Percentiles rank a stretch among this genome's conserved stretches.
Evolutionary conservation across 2,329 filamentous ascomycete genomes (phyloP).

Genomic region (Intubia oerlemansii): DNA sequence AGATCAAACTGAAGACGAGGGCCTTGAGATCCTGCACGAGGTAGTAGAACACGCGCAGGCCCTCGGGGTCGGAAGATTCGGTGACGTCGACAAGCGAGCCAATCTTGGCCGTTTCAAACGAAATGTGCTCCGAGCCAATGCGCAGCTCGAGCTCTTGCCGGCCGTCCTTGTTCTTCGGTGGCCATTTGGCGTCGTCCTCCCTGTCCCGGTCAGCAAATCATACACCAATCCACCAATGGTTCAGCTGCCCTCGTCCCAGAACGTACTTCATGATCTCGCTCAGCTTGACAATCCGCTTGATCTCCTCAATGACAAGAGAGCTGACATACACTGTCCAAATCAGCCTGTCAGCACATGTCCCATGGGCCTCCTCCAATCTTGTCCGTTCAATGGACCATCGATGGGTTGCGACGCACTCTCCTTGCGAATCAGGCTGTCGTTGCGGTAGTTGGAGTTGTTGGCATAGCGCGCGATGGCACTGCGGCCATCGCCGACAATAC

Average conservation of each 20-base stretch:
- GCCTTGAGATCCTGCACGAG: slow-evolving; percentile 95
- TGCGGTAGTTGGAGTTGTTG: slow-evolving; percentile 98
- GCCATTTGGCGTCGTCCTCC: slow-evolving; percentile 97
- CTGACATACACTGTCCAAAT: slow-evolving; percentile 82
- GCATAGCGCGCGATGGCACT: slow-evolving; percentile 91
- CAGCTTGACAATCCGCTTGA: slow-evolving; percentile 90
- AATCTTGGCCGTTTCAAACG: slow-evolving; percentile 98
- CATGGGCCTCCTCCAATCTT: too few species aligned
- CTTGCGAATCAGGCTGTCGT: slow-evolving; percentile 96
- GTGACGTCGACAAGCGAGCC: slow-evolving; percentile 92
- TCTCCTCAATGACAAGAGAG: slow-evolving; percentile 72
- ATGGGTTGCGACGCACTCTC: slow-evolving; percentile 66
- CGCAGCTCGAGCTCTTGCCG: slow-evolving; percentile 91
- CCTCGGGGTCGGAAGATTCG: slow-evolving; percentile 88
- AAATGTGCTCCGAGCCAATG: slow-evolving; percentile 86
- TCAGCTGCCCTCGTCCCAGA: too few species aligned
- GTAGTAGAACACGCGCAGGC: slow-evolving; percentile 94
- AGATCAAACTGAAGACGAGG: slow-evolving; percentile 87
- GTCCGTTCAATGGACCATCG: too few species aligned
- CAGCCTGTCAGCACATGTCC: slow-evolving; percentile 1
- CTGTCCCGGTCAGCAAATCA: slow-evolving; percentile 22
- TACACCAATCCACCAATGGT: neutral
- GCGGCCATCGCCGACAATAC: slow-evolving; percentile 75
- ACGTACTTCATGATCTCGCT: slow-evolving; percentile 91
- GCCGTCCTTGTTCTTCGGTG: slow-evolving; percentile 97